Percentiles rank a stretch among this genome's conserved stretches.
Conservation (phyloP, 2,329 filamentous ascomycete species). For the Chrysoporthe austroafricana region DNA sequence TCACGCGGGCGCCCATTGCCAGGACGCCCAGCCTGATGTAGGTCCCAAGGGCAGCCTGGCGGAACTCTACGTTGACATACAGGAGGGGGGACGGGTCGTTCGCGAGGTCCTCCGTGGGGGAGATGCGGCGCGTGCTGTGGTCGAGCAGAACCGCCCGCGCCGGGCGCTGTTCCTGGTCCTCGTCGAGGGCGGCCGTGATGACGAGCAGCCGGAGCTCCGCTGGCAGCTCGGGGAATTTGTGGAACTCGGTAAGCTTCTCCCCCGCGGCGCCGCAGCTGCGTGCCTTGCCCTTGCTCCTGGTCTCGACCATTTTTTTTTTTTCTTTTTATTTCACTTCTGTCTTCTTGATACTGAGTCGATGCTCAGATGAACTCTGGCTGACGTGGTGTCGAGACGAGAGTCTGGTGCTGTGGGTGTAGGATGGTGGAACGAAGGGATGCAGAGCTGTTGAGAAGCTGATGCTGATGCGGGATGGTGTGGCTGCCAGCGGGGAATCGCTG, state of each 20-base stretch:
- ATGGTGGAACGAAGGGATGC: background rate
- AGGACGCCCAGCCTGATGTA: constrained; percentile 11
- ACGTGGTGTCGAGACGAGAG: background rate
- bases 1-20: background rate
- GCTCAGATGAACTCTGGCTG: background rate
- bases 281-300: background rate
- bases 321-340: too few species aligned
- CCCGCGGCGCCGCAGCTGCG: background rate
- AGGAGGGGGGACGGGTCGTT: constrained; percentile 1
- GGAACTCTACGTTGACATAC: constrained; percentile 11
- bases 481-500: background rate
- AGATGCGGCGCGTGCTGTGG: constrained; percentile 3
- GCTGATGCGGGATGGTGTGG: background rate
- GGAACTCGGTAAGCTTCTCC: background rate
- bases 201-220: constrained; percentile 17
- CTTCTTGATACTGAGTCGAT: too few species aligned
- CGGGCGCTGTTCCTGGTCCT: background rate
- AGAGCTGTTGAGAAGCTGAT: background rate
- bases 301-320: background rate
- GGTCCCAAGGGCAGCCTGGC: constrained; percentile 4
- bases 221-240: constrained; percentile 14
- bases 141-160: constrained; percentile 17
- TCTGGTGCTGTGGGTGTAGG: background rate
- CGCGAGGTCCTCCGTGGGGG: constrained; percentile 14
- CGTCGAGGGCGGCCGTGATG: constrained; percentile 10